Base-by-base conservation (phyloP, 1,284 basidiomycete genomes). In the Pseudozyma flocculosa region DNA sequence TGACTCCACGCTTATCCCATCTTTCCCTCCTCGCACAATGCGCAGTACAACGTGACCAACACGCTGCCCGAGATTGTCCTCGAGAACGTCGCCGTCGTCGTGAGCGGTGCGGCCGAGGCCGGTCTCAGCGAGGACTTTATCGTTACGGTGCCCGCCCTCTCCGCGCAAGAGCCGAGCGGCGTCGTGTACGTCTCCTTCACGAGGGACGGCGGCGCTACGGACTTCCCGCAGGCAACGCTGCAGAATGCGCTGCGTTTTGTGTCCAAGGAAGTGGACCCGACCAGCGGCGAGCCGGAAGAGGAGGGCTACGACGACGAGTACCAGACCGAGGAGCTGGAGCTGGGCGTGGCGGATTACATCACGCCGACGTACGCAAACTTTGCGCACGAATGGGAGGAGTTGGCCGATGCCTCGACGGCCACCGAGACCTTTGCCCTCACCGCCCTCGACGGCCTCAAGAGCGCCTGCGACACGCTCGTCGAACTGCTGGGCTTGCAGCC, bases 281-380 rank as follows among this genome's bases (percentile, higher is more conserved):
- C 87, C 23, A 94, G 89, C n/a, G 93, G 93, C 47, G 88, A 92
- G 78, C 94, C 95, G 14, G 95, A 99, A 79, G 91, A 90, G 68
- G 93, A 97, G 64, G 95, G 95, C 8, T 99, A 98, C 80, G 89
- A 92, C 77, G 95, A 98, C 82, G 94, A 98, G 80, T 99, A 99
- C 80, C 89, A 92, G 79, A 83, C 96, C 39, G 94, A 97, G 80
- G 95, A 97, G 66, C 85, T 96, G 50, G 95, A 97, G 76, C 82
- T 99, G 43, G 87, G 87, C 51, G 91, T 90, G 4, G 87, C 87
- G 26, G 90, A 92, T 80, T 99, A 96, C 80, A 90, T 99, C 73
- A 83, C 92, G 43, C 92, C 92, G 17, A 91, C 85, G 63, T 97
- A 96, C 76, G 87, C 86, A 38, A 89, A 89, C 32, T 98, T 98